phyloP scores from a whole-genome alignment of 148 eudicot species.

The Salicornia ramosissima region DNA sequence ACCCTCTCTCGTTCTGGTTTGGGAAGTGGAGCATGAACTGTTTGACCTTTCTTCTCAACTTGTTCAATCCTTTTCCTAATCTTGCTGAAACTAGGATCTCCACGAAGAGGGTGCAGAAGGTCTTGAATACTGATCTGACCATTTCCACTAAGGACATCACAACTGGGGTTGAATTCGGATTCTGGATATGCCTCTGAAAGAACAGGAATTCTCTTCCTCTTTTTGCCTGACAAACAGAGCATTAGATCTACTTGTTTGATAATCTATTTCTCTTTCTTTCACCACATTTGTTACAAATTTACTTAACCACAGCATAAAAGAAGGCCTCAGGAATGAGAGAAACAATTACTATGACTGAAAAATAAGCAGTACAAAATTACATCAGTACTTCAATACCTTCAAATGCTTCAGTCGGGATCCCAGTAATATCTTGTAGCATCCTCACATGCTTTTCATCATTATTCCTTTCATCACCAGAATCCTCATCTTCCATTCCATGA shows the following conservation, averaged over 20 bases:
- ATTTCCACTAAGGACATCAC: constrained; percentile 68
- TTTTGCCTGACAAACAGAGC: constrained; percentile 46
- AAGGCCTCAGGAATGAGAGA: neutral
- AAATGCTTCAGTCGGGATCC: constrained; percentile 76
- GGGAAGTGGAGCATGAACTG: constrained; percentile 68
- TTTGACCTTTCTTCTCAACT: constrained; percentile 42
- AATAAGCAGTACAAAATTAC: neutral
- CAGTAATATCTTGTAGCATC: constrained; percentile 71
- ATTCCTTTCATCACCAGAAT: constrained; percentile 26
- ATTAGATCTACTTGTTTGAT: neutral
- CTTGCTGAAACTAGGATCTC: constrained; percentile 50
- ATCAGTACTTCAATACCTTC: constrained; percentile 38
- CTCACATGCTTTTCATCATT: constrained; percentile 66
- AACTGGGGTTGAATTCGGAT: constrained; percentile 79
- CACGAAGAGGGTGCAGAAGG: constrained; percentile 68
- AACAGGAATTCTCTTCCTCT: constrained; percentile 44
- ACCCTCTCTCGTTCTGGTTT: constrained; percentile 59
- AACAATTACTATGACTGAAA: neutral
- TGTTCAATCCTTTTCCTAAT: constrained; percentile 45
- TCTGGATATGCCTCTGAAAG: constrained; percentile 83
- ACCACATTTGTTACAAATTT: neutral
- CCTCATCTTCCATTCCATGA: constrained; percentile 23
- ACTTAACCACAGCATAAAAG: neutral
- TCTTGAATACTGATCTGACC: constrained; percentile 62
- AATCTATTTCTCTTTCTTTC: neutral